Percentiles rank a stretch among this genome's conserved stretches.
phyloP scores from a whole-genome alignment of 2,329 filamentous ascomycete species.

The Penicillium sp. region DNA sequence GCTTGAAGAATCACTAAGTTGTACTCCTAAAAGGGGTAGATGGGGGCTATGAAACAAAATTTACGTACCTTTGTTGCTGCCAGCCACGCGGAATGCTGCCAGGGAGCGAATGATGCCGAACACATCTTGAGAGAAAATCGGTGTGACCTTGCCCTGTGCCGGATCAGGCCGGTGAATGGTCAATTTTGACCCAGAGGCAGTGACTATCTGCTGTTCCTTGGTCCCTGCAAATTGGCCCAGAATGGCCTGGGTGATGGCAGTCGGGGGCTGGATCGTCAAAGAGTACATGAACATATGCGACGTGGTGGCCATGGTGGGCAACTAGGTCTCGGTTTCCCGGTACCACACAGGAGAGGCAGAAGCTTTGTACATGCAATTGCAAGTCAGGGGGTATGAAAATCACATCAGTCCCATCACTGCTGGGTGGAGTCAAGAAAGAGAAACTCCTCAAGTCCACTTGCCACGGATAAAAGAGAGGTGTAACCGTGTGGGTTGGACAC shows the following conservation, averaged over 20 bases:
- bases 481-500: conserved; percentile 1
- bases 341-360: conserved; percentile 13
- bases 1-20: conserved; percentile 71
- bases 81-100: conserved; percentile 85
- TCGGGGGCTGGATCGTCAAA: conserved; percentile 89
- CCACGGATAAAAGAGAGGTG: conserved; percentile 8
- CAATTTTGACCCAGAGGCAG: conserved; percentile 85
- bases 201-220: conserved; percentile 96
- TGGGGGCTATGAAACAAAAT: conserved; percentile 11
- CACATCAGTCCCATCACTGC: conserved; percentile 41
- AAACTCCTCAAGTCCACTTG: conserved; percentile 30
- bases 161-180: conserved; percentile 84
- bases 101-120: conserved; percentile 94
- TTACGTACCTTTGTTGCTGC: conserved; percentile 87
- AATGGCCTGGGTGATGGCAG: conserved; percentile 84
- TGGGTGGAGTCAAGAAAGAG: conserved; percentile 14
- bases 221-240: conserved; percentile 94
- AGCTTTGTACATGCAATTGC: conserved; percentile 27
- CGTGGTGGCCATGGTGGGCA: conserved; percentile 81
- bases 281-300: conserved; percentile 99
- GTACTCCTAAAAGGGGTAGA: conserved; percentile 40
- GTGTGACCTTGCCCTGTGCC: conserved; percentile 78
- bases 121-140: conserved; percentile 85
- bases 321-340: conserved; percentile 22
- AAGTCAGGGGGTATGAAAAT: conserved; percentile 27